These are phyloP conservation scores for Populus hybrid DNA, from an alignment of 441 rosid species.

Conservation along the genomic window DNA sequence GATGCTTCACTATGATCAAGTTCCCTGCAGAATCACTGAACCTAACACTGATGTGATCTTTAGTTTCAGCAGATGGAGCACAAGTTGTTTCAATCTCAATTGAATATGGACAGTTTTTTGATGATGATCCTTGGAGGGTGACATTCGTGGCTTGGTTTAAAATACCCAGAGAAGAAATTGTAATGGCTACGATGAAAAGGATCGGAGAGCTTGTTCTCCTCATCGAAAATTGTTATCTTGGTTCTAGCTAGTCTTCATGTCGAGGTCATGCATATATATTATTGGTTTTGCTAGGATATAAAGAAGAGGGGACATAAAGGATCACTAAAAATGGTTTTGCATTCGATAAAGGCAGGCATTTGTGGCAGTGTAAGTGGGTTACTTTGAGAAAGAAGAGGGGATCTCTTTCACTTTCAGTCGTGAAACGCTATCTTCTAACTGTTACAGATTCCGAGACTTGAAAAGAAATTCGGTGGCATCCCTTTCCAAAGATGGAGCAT, in stretches of 20 bases:
- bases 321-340: neutral
- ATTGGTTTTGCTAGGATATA: too few relatives aligned
- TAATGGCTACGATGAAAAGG: neutral
- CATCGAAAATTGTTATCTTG: neutral
- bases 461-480: neutral
- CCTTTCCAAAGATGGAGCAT: neutral
- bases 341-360: neutral
- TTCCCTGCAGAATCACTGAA: constrained; percentile 19
- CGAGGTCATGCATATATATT: neutral
- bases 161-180: neutral
- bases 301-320: neutral
- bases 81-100: constrained; percentile 2
- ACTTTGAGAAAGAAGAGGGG: constrained; percentile 6
- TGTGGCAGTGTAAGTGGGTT: neutral
- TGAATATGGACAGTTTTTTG: neutral
- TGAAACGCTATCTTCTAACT: neutral
- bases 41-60: constrained; percentile 15
- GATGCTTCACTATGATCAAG: constrained; percentile 19
- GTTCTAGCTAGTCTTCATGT: neutral
- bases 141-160: neutral
- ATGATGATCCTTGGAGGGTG: constrained; percentile 1
- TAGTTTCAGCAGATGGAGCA: constrained; percentile 4
- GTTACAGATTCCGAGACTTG: neutral
- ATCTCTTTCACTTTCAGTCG: constrained; percentile 3
- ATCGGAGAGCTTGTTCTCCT: neutral